Conservation (phyloP, 768 basidiomycete genomes). For the Calocera viscosa region DNA sequence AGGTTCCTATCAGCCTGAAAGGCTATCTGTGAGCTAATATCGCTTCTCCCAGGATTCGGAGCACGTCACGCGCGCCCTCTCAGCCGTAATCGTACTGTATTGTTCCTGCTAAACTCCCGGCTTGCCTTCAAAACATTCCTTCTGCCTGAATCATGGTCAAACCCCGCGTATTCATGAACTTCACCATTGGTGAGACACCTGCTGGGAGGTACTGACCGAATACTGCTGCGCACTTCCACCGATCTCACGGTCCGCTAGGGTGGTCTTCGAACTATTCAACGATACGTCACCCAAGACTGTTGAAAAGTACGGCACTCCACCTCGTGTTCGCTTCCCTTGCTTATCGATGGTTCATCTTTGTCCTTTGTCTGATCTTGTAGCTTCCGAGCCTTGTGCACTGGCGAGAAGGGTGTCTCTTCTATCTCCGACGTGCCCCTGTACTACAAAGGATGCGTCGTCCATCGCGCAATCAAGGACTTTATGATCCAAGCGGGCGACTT, state of each 20-base stretch:
- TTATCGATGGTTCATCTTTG: neutral
- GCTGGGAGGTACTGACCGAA: slow-evolving; percentile 40
- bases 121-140: neutral
- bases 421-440: slow-evolving; percentile 55
- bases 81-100: neutral
- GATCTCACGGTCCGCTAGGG: slow-evolving; percentile 29
- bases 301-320: slow-evolving; percentile 50
- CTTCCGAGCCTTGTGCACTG: slow-evolving; percentile 77
- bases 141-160: slow-evolving; percentile 18
- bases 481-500: slow-evolving; percentile 81
- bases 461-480: slow-evolving; percentile 64
- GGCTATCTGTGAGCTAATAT: neutral
- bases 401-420: slow-evolving; percentile 63
- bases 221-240: neutral
- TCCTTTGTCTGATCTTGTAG: slow-evolving; percentile 29
- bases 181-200: slow-evolving; percentile 39
- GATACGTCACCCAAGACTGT: slow-evolving; percentile 61
- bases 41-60: neutral
- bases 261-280: slow-evolving; percentile 63
- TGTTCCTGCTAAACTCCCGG: neutral
- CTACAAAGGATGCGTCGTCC: slow-evolving; percentile 69
- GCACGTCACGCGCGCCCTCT: neutral
- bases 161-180: slow-evolving; percentile 59
- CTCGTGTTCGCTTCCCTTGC: neutral
- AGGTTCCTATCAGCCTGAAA: slow-evolving; percentile 1